Conservation (phyloP, 1,284 basidiomycete genomes). For the Austroboletus rostrupii region DNA sequence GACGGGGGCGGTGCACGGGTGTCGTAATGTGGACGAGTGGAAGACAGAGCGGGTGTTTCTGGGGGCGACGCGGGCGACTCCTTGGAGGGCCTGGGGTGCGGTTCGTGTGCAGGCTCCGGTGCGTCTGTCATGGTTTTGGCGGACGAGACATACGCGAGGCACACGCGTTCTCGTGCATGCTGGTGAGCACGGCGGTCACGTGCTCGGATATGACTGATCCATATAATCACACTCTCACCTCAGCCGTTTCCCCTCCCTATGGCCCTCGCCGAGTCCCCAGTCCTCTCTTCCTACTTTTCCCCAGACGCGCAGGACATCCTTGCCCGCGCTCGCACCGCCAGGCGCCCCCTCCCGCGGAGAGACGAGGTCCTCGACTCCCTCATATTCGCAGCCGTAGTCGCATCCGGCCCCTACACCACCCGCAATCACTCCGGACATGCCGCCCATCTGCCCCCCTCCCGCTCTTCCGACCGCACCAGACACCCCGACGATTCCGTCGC, state of each 20-base stretch:
- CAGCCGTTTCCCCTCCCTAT: conserved; percentile 9
- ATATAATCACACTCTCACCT: conserved; percentile 3
- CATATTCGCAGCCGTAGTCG: conserved; percentile 65
- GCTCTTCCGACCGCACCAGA: conserved; percentile 48
- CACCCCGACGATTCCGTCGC: conserved; percentile 38
- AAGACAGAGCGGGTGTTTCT: conserved; percentile 18
- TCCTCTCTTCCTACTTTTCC: conserved; percentile 22
- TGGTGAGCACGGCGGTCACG: too few species aligned
- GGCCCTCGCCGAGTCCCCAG: conserved; percentile 31
- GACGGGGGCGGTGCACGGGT: conserved; percentile 38
- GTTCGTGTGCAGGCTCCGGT: neutral
- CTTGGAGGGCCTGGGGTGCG: too few species aligned
- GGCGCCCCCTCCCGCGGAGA: conserved; percentile 40
- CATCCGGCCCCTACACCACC: conserved; percentile 68
- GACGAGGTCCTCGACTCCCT: conserved; percentile 72
- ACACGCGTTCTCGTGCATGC: too few species aligned
- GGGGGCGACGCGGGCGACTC: neutral
- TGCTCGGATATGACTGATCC: neutral
- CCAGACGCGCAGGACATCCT: conserved; percentile 39
- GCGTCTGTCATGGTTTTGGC: conserved; percentile 10
- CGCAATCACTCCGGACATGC: conserved; percentile 53
- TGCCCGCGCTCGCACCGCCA: conserved; percentile 38
- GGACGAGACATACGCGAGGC: neutral
- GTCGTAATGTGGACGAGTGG: conserved; percentile 31
- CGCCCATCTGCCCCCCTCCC: conserved; percentile 55